Evolutionary conservation across 495 filamentous ascomycete genomes (phyloP), one percentile per base, ranked within the genome.

Genomic region (Podospora sp.): DNA sequence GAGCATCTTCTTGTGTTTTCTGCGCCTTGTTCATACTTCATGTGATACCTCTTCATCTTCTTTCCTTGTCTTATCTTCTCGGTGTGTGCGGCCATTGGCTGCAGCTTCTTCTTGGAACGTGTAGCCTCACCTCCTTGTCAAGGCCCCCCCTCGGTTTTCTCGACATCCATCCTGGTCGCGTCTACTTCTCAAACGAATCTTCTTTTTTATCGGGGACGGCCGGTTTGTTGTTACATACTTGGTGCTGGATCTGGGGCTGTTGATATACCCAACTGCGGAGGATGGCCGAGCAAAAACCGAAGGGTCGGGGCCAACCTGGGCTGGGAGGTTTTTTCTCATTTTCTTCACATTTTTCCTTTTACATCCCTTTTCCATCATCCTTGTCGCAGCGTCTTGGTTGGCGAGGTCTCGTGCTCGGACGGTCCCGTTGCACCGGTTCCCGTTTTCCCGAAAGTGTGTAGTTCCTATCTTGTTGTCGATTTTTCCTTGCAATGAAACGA

Each of bases 401-500:
- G 52, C 20, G 20, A 33, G 22, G 57, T 29, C 24, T 50, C 40
- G 29, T 60, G 33, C 24, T 29, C 6, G 58, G 51, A 57, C 24
- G 12, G 24, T 26, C 22, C 2, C 7, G 52, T 55, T 22, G 52
- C 52, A n/a, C 52, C 52, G 52, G 21, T 18, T 46, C 58, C 9
- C 20, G 8, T 63, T 52, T 35, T 9, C 52, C 40, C 50, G 27
- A 58, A 25, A 26, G 53, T 57, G 56, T 26, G 26, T 24, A 12
- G 21, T 62, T 55, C 9, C 22, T 66, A 12, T 57, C 52, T 51
- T 65, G 57, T 49, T 58, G 18, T 62, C n/a, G n/a, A n/a, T n/a
- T n/a, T n/a, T 62, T 63, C 62, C 36, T 57, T 70, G n/a, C n/a
- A n/a, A n/a, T n/a, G 58, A 51, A 49, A 40, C 64, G n/a, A 60